Percentiles rank a stretch among this genome's conserved stretches.
phyloP scores from a whole-genome alignment of 768 basidiomycete genomes.

The Tubosaeta sp. region DNA sequence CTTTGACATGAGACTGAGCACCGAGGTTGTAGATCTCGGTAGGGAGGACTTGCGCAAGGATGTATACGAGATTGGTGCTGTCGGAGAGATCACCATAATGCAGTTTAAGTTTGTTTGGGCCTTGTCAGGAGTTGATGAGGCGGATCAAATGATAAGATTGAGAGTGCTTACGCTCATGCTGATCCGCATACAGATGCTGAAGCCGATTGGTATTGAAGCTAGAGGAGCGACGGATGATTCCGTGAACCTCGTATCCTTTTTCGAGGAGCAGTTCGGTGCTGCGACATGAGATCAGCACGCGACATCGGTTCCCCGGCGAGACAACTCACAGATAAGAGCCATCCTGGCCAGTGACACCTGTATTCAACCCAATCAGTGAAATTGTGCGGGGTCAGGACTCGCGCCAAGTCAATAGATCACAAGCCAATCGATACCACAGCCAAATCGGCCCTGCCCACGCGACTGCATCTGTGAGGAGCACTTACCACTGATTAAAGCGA shows the following conservation, averaged over 20 bases:
- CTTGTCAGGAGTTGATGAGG: slow-evolving; percentile 31
- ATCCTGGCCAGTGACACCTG: slow-evolving; percentile 95
- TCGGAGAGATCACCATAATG: slow-evolving; percentile 95
- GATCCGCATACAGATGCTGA: slow-evolving; percentile 90
- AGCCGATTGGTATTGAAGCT: slow-evolving; percentile 97
- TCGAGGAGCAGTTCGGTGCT: slow-evolving; percentile 80
- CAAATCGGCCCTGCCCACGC: not conserved
- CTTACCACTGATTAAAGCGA: slow-evolving; percentile 87
- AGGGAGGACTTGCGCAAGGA: slow-evolving; percentile 91
- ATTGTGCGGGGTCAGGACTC: not conserved
- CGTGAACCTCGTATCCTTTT: slow-evolving; percentile 92
- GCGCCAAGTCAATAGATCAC: not conserved
- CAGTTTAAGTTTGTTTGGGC: slow-evolving; percentile 72
- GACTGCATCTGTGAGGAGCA: slow-evolving; percentile 8
- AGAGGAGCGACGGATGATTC: slow-evolving; percentile 94
- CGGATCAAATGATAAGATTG: not conserved
- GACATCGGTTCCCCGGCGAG: not conserved
- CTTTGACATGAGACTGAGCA: slow-evolving; percentile 97
- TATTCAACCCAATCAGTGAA: slow-evolving; percentile 9
- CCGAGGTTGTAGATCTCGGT: slow-evolving; percentile 98
- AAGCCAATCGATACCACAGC: not conserved
- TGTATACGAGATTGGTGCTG: slow-evolving; percentile 95
- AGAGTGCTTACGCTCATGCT: slow-evolving; percentile 73
- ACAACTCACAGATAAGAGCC: slow-evolving; percentile 84
- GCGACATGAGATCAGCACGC: slow-evolving; percentile 5